A percentile compares a stretch with the other conserved stretches of the same genome.
phyloP scores from a whole-genome alignment of 306 rosid genomes.

The Urtica urens region DNA sequence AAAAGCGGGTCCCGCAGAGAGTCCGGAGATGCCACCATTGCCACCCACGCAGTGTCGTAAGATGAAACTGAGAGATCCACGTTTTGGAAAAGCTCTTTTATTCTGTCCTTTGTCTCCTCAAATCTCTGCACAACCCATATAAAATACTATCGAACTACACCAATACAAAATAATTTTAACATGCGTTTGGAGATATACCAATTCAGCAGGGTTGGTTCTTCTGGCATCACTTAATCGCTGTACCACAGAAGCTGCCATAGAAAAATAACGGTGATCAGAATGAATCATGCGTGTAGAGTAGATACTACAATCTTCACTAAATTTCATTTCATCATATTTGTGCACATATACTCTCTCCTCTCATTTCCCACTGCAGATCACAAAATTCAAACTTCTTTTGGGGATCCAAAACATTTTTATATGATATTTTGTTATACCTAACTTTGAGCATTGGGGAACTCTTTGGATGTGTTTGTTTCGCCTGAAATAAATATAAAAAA shows the following conservation, averaged over 20 bases:
- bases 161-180: not conserved
- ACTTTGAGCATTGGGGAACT: no score
- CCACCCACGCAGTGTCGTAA: constrained; percentile 93
- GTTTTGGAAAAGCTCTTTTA: constrained; percentile 45
- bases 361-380: no score
- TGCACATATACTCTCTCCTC: no score
- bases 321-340: no score
- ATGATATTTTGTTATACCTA: no score
- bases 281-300: no score
- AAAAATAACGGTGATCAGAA: no score
- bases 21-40: constrained; percentile 62
- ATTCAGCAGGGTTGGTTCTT: constrained; percentile 8
- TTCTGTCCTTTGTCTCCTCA: constrained; percentile 46
- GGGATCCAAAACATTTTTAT: no score
- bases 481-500: no score
- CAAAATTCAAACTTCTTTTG: no score
- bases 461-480: no score
- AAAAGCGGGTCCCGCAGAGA: constrained; percentile 43
- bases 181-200: constrained; percentile 13
- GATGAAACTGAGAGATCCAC: constrained; percentile 69
- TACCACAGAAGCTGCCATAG: constrained; percentile 10
- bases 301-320: no score
- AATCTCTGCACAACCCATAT: constrained; percentile 26
- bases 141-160: not conserved
- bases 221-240: constrained; percentile 7